A percentile compares a stretch with the other conserved stretches of the same genome.
Evolutionary conservation across 108 stramenopile species (phyloP).

Genomic region (Fragilariopsis cylindrus): DNA sequence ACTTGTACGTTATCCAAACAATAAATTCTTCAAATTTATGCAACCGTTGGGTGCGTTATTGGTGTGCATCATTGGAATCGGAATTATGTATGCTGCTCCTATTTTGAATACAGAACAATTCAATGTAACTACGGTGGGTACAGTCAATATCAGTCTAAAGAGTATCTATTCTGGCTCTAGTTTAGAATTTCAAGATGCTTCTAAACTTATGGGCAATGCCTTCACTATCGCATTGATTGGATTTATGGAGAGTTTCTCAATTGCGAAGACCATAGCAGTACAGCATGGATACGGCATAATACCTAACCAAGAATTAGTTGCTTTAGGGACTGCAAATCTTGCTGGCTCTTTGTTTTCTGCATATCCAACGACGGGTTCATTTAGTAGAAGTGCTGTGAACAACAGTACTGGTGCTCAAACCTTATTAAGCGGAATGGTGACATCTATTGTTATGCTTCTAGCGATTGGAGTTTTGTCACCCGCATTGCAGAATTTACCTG

Average conservation of each 20-base stretch:
- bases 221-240: slow-evolving; percentile 13
- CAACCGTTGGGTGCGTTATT: too few species aligned
- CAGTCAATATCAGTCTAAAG: too few species aligned
- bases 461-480: slow-evolving; percentile 74
- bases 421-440: slow-evolving; percentile 62
- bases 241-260: slow-evolving; percentile 82
- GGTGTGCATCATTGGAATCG: too few species aligned
- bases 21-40: too few species aligned
- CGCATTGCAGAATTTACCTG: slow-evolving; percentile 73
- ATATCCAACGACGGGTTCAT: slow-evolving; percentile 74
- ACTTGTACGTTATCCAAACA: too few species aligned
- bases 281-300: slow-evolving; percentile 78
- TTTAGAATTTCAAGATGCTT: too few species aligned
- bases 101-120: too few species aligned
- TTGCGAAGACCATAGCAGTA: slow-evolving; percentile 69
- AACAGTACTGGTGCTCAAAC: slow-evolving; percentile 66
- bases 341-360: slow-evolving; percentile 58
- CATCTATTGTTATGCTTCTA: slow-evolving; percentile 60
- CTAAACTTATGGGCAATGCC: too few species aligned
- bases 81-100: too few species aligned
- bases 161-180: too few species aligned
- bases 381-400: slow-evolving; percentile 79
- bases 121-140: too few species aligned
- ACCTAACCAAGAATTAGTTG: slow-evolving; percentile 72
- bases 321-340: slow-evolving; percentile 75